Evolutionary conservation across 805 yeast species (phyloP).

Genomic region (Candida stauntonica): DNA sequence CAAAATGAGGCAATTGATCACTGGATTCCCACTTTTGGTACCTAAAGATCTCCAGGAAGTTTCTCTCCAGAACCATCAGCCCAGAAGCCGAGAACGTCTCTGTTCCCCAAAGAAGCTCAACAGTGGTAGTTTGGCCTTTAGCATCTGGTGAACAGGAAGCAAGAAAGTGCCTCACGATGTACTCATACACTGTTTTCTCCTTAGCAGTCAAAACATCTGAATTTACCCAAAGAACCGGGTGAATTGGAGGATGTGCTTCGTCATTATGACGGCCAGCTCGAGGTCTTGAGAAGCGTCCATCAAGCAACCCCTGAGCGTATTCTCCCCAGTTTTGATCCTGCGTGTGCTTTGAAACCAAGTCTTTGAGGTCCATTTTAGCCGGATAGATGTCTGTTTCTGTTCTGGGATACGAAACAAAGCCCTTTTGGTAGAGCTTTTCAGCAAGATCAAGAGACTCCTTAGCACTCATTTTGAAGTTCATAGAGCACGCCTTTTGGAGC

Average conservation of each 20-base stretch:
- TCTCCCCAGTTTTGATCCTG: conserved; percentile 61
- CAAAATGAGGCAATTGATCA: conserved; percentile 59
- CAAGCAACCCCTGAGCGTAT: conserved; percentile 50
- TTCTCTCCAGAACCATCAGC: conserved; percentile 62
- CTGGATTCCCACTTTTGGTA: conserved; percentile 76
- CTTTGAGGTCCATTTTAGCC: conserved; percentile 61
- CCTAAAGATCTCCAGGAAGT: conserved; percentile 75
- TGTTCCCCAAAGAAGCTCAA: conserved; percentile 68
- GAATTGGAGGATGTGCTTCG: conserved; percentile 98
- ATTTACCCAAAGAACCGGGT: conserved; percentile 61
- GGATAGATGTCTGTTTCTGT: conserved; percentile 95
- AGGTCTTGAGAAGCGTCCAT: conserved; percentile 53
- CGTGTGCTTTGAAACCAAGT: conserved; percentile 57
- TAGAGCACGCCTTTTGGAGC: conserved; percentile 81
- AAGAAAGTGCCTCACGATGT: conserved; percentile 76
- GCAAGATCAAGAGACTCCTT: conserved; percentile 75
- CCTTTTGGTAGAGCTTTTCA: conserved; percentile 79
- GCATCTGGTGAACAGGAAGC: conserved; percentile 95
- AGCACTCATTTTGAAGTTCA: conserved; percentile 70
- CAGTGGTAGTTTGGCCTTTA: conserved; percentile 61
- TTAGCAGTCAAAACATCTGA: conserved; percentile 31
- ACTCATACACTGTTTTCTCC: conserved; percentile 77
- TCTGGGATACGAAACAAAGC: conserved; percentile 91
- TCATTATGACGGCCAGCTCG: conserved; percentile 82
- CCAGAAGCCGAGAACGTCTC: conserved; percentile 77